Evolutionary conservation across 257 asterid genomes (phyloP).

Genomic region (Plantago major): DNA sequence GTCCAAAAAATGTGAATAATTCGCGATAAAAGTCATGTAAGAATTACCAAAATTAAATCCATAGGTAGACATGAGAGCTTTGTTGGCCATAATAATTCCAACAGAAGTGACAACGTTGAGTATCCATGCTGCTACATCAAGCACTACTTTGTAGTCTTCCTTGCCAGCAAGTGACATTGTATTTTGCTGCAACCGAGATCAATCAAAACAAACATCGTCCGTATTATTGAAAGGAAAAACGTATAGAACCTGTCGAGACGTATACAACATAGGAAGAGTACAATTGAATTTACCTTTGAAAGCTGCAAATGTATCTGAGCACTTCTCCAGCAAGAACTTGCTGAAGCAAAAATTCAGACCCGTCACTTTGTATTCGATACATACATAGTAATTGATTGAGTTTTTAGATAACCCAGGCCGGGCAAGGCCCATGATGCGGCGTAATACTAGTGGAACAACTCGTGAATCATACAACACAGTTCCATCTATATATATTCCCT

Average conservation of each 20-base stretch:
- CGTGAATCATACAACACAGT: too few species aligned
- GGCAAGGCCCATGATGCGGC: too few species aligned
- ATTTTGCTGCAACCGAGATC: constrained; percentile 19
- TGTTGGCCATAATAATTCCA: constrained; percentile 58
- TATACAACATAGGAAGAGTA: neutral
- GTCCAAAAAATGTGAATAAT: neutral
- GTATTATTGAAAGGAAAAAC: neutral
- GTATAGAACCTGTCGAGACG: neutral
- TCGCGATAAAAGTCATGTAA: neutral
- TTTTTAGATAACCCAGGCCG: too few species aligned
- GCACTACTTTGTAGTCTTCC: constrained; percentile 42
- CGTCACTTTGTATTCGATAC: too few species aligned
- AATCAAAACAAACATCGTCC: neutral
- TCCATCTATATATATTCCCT: too few species aligned
- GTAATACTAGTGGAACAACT: too few species aligned
- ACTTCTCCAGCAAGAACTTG: too few species aligned
- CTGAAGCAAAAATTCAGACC: too few species aligned
- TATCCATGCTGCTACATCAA: constrained; percentile 58
- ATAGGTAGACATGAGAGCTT: constrained; percentile 59
- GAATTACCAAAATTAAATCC: constrained; percentile 56
- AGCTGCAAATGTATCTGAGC: too few species aligned
- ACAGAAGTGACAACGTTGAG: constrained; percentile 66
- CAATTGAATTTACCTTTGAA: neutral
- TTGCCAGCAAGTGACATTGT: constrained; percentile 44
- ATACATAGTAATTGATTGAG: too few species aligned